Evolutionary conservation across 108 stramenopile species (phyloP).

Genomic region (Schizochytrium sp.): DNA sequence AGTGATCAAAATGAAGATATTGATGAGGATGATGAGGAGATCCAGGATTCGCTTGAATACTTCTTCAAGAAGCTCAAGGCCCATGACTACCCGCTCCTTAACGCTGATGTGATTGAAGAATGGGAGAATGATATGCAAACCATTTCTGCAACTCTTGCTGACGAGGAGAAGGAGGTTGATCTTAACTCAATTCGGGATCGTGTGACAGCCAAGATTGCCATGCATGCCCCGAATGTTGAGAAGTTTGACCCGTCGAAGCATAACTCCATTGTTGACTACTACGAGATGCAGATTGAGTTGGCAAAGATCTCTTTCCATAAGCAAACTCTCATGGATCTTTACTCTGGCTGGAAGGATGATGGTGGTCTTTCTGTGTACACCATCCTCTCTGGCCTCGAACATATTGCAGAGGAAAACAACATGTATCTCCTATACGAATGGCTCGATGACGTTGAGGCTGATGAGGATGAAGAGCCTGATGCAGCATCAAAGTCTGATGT

Average conservation of each 20-base stretch:
- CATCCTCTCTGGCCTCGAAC: conserved; percentile 59
- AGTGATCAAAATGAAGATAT: neutral
- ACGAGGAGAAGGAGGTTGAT: conserved; percentile 34
- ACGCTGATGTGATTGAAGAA: conserved; percentile 15
- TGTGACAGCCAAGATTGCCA: neutral
- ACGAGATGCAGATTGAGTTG: conserved; percentile 52
- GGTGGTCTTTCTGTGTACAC: conserved; percentile 10
- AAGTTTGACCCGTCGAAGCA: conserved; percentile 48
- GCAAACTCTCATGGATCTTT: conserved; percentile 47
- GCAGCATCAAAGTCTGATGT: neutral
- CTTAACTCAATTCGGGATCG: conserved; percentile 20
- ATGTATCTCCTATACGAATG: conserved; percentile 56
- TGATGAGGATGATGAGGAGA: conserved; percentile 53
- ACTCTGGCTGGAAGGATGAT: conserved; percentile 50
- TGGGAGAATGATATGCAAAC: conserved; percentile 43
- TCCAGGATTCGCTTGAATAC: neutral
- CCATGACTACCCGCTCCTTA: conserved; percentile 27
- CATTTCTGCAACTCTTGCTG: neutral
- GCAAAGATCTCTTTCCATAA: conserved; percentile 56
- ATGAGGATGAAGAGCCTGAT: conserved; percentile 47
- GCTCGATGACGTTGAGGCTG: conserved; percentile 54
- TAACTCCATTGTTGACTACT: conserved; percentile 60
- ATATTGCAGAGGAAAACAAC: conserved; percentile 57
- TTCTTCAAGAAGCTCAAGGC: conserved; percentile 58
- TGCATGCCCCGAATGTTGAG: conserved; percentile 4